Evolutionary conservation across 208 protist genomes (phyloP), one percentile per base, ranked within the genome.

Genomic region (Blastocrithidia nonstop): DNA sequence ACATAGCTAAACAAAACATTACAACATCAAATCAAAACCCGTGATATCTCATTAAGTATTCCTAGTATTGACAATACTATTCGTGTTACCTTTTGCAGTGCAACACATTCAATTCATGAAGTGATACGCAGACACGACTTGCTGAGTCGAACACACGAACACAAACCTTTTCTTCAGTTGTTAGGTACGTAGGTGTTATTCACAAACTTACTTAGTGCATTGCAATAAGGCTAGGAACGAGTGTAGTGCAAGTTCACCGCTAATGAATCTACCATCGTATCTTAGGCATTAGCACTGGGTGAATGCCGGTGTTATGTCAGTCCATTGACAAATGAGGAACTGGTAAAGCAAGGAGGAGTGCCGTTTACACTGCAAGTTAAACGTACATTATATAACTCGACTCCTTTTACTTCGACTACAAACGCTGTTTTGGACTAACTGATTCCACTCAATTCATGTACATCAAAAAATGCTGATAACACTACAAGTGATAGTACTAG

Each of bases 191-290:
- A 74, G 29, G 48, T 90, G 19, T 70, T 59, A 7, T 81, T 90
- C 43, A 64, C 65, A 11, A 82, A 84, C 41, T 45, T 90, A 13
- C 57, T 86, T 2, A 66, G 75, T 9, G 57, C 68, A 6, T 54
- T 62, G 22, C 60, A 64, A 20, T 67, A 80, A 13, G 69, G 72
- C 8, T 75, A 90, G 52, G 75, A 90, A 48, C 80, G 80, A 7
- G 72, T 90, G 13, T 61, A 65, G 24, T 31, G 53, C 9, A 64
- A 70, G 2, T 71, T 83, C 43, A 76, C 62, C 0, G 35, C 46
- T 7, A 57, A 75, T 27, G 66, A 81, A 27, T 66, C 67, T 6
- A 81, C 71, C 8, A 66, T 82, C 16, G 17, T 66, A 28, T 66
- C 57, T 0, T 65, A 83, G 32, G 60, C 81, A 8, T 35, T 87